Conservation (phyloP, 371 early-diverging fungal species). For the Actinomortierella ambigua region DNA sequence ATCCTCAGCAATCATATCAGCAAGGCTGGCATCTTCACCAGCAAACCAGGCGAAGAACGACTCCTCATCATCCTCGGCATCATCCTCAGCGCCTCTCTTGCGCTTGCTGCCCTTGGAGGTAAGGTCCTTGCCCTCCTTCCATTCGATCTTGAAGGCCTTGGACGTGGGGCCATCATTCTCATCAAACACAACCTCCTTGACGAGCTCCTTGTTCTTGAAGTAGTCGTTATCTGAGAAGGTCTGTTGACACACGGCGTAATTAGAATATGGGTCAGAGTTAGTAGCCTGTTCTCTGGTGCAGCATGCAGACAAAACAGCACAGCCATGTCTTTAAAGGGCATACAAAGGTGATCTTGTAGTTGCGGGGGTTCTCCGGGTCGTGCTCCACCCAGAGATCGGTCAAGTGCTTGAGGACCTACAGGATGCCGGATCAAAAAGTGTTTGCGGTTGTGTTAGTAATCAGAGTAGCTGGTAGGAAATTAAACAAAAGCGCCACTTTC, state of each 20-base stretch:
- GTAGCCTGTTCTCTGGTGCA: neutral
- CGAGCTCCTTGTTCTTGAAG: conserved; percentile 60
- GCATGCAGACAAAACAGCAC: conserved; percentile 1
- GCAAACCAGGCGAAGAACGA: conserved; percentile 57
- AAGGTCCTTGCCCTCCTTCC: conserved; percentile 57
- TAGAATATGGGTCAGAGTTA: neutral
- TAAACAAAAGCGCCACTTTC: too few species aligned
- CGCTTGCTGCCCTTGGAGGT: conserved; percentile 48
- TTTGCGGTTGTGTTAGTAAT: neutral
- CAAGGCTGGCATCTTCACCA: conserved; percentile 49
- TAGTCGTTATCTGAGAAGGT: conserved; percentile 59
- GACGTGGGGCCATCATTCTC: conserved; percentile 47
- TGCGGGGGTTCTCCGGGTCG: conserved; percentile 52
- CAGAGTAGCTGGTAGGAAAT: too few species aligned
- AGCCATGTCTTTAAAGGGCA: conserved; percentile 5
- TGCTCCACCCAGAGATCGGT: conserved; percentile 62
- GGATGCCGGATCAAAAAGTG: neutral
- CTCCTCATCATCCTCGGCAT: conserved; percentile 43
- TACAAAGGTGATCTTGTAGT: conserved; percentile 59
- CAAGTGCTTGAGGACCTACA: conserved; percentile 55
- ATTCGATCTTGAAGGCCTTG: conserved; percentile 51
- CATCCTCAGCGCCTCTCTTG: conserved; percentile 50
- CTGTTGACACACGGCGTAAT: conserved; percentile 21
- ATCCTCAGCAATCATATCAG: conserved; percentile 37
- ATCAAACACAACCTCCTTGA: conserved; percentile 56